phyloP scores from a whole-genome alignment of 1,284 basidiomycete species.

The Sanghuangporus sanghuang region DNA sequence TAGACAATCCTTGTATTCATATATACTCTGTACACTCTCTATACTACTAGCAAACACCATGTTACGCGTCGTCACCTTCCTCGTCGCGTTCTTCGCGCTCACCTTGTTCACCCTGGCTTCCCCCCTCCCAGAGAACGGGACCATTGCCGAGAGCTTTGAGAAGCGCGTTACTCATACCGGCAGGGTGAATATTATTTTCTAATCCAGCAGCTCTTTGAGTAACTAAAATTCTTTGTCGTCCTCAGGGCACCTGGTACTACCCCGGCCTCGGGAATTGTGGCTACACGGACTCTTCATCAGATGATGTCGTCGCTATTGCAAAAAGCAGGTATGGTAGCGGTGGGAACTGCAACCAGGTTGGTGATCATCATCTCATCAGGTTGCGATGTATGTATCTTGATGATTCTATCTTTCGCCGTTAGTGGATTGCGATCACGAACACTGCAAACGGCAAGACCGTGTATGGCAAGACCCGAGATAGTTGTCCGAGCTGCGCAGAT shows the following conservation, averaged over 20 bases:
- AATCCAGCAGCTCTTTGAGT: slow-evolving; percentile 2
- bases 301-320: slow-evolving; percentile 17
- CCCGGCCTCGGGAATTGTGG: slow-evolving; percentile 18
- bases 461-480: slow-evolving; percentile 29
- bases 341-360: slow-evolving; percentile 19
- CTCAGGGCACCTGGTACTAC: slow-evolving; percentile 18
- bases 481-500: slow-evolving; percentile 31
- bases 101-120: slow-evolving; percentile 38
- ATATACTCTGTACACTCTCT: background rate
- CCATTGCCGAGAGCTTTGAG: slow-evolving; percentile 31
- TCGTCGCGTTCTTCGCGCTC: slow-evolving; percentile 40
- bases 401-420: background rate
- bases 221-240: background rate
- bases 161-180: slow-evolving; percentile 45
- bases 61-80: slow-evolving; percentile 29
- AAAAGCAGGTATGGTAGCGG: slow-evolving; percentile 11
- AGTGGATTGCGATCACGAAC: slow-evolving; percentile 26
- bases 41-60: slow-evolving; percentile 3
- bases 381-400: background rate
- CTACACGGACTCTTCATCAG: slow-evolving; percentile 8
- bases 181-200: slow-evolving; percentile 34
- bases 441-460: slow-evolving; percentile 29
- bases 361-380: background rate
- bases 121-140: slow-evolving; percentile 35
- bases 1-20: background rate